Evolutionary conservation across 371 early-diverging fungal genomes (phyloP).

Genomic region (Mucor indicus): DNA sequence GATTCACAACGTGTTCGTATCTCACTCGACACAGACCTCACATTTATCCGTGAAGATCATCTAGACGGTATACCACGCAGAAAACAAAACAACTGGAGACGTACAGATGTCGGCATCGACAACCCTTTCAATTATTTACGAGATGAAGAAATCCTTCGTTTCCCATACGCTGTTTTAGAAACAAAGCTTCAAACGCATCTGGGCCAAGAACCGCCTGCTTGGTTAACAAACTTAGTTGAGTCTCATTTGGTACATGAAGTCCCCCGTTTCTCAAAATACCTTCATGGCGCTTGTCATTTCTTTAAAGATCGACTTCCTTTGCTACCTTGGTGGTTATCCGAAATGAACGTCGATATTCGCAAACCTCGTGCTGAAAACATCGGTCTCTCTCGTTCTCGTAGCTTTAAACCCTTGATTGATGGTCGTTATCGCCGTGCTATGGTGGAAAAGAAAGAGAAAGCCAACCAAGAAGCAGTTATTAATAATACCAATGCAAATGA

Average conservation of each 20-base stretch:
- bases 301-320: constrained; percentile 29
- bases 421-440: constrained; percentile 41
- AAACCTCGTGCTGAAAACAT: constrained; percentile 49
- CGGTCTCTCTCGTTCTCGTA: constrained; percentile 42
- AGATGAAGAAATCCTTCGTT: constrained; percentile 57
- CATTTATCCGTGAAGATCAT: constrained; percentile 88
- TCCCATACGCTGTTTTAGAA: constrained; percentile 49
- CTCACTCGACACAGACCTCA: constrained; percentile 93
- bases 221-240: constrained; percentile 90
- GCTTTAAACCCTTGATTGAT: constrained; percentile 48
- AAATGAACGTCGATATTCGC: constrained; percentile 56
- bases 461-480: constrained; percentile 14
- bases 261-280: constrained; percentile 97
- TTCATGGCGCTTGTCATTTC: constrained; percentile 83
- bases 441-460: constrained; percentile 28
- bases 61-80: constrained; percentile 50
- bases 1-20: constrained; percentile 92
- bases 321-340: constrained; percentile 50
- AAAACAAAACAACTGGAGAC: constrained; percentile 80
- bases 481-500: constrained; percentile 5
- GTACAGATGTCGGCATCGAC: constrained; percentile 84
- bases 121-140: constrained; percentile 84
- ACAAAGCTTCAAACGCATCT: constrained; percentile 78
- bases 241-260: constrained; percentile 94
- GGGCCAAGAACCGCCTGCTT: constrained; percentile 88